Evolutionary conservation across 371 early-diverging fungal genomes (phyloP).

Genomic region (Mucor irregularis): DNA sequence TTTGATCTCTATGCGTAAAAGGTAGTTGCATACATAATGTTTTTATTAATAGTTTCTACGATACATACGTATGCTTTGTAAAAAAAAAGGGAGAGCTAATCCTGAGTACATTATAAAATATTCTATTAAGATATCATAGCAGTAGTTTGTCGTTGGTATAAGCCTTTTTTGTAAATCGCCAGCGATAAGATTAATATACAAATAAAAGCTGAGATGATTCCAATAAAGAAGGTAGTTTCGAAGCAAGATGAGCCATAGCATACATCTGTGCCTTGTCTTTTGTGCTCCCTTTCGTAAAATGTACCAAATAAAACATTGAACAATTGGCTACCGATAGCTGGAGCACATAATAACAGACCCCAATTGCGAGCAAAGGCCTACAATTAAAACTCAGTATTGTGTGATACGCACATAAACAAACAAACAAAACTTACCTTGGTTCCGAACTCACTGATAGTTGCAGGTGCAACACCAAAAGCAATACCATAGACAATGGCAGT

Average conservation of each 20-base stretch:
- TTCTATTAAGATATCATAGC: too few relatives aligned
- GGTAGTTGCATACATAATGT: too few relatives aligned
- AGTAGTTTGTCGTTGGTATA: conserved; percentile 15
- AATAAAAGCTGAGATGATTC: conserved; percentile 20
- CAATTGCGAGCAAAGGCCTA: conserved; percentile 52
- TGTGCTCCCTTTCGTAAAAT: conserved; percentile 35
- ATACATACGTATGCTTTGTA: too few relatives aligned
- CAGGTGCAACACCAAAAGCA: conserved; percentile 45
- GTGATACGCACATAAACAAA: conserved; percentile 3
- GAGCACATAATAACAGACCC: conserved; percentile 49
- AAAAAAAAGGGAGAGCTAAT: too few relatives aligned
- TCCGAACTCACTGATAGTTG: conserved; percentile 45
- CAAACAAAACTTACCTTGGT: conserved; percentile 25
- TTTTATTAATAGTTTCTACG: too few relatives aligned
- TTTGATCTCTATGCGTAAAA: too few relatives aligned
- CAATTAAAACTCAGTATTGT: conserved; percentile 1
- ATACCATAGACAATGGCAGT: conserved; percentile 43
- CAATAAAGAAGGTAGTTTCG: conserved; percentile 28
- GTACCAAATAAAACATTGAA: conserved; percentile 46
- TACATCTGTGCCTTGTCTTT: conserved; percentile 20
- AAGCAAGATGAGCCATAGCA: conserved; percentile 40
- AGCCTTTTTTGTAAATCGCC: conserved; percentile 33
- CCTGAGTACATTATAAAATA: too few relatives aligned
- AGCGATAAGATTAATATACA: conserved; percentile 24
- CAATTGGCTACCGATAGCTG: conserved; percentile 45